phyloP scores from a whole-genome alignment of 2,329 filamentous ascomycete species.

The Phaeosphaeriaceae sp. region DNA sequence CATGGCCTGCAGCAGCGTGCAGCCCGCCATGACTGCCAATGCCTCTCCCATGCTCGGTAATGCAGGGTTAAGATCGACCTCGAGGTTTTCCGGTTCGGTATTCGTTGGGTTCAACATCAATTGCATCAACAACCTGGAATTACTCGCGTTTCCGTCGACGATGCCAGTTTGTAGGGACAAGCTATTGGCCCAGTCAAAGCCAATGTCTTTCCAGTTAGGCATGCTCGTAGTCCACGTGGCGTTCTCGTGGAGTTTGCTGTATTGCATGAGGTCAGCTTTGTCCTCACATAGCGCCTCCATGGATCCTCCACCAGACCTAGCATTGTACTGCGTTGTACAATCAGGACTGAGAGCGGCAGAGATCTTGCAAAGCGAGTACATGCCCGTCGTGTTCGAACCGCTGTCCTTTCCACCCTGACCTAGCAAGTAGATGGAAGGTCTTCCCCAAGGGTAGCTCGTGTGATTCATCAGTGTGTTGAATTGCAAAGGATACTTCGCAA shows the following conservation, averaged over 20 bases:
- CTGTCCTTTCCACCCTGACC: constrained; percentile 41
- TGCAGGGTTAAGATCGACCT: constrained; percentile 54
- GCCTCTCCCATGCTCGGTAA: constrained; percentile 77
- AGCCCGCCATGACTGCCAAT: constrained; percentile 72
- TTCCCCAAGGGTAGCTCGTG: constrained; percentile 42
- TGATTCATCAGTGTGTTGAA: constrained; percentile 67
- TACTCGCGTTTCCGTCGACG: constrained; percentile 52
- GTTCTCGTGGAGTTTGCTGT: constrained; percentile 58
- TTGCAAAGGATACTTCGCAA: constrained; percentile 60
- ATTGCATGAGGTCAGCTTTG: constrained; percentile 61
- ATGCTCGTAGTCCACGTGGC: constrained; percentile 61
- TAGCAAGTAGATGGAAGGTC: constrained; percentile 71
- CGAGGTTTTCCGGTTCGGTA: constrained; percentile 13
- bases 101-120: constrained; percentile 46
- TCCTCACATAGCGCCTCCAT: constrained; percentile 70
- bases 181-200: constrained; percentile 51
- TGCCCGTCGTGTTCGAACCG: constrained; percentile 24
- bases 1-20: constrained; percentile 66
- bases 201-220: constrained; percentile 54
- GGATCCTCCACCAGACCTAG: constrained; percentile 58
- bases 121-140: constrained; percentile 54
- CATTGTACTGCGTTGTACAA: constrained; percentile 68
- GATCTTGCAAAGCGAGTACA: constrained; percentile 72
- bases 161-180: constrained; percentile 54
- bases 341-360: constrained; percentile 67